These are phyloP conservation scores for Torulaspora franciscae DNA, from an alignment of 805 yeast species.

Conservation along the genomic window DNA sequence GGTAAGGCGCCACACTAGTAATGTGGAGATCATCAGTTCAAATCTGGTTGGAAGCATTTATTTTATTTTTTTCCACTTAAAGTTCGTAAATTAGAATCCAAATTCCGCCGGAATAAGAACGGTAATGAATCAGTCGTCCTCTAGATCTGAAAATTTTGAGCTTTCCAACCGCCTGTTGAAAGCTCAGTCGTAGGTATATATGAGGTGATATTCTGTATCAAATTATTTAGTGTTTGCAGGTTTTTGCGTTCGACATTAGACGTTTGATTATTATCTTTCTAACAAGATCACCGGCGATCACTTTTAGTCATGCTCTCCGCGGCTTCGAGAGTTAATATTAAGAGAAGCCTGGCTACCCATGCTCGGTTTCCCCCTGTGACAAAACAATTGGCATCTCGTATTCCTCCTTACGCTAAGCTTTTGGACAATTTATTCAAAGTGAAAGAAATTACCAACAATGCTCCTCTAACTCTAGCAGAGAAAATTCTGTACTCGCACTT, in stretches of 20 bases:
- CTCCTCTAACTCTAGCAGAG: slow-evolving; percentile 90
- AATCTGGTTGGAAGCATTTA: slow-evolving; percentile 60
- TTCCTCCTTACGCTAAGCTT: slow-evolving; percentile 85
- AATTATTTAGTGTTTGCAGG: background rate
- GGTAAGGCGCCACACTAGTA: slow-evolving; percentile 89
- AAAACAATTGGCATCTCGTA: slow-evolving; percentile 56
- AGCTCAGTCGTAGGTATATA: background rate
- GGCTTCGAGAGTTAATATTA: slow-evolving; percentile 15
- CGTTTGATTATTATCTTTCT: background rate
- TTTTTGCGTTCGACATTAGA: background rate
- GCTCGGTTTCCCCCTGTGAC: slow-evolving; percentile 43
- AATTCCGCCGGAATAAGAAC: slow-evolving; percentile 12
- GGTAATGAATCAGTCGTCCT: background rate
- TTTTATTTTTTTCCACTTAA: background rate
- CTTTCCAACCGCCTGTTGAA: background rate
- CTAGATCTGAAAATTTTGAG: slow-evolving; percentile 2
- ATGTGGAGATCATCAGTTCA: slow-evolving; percentile 79
- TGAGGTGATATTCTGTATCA: background rate
- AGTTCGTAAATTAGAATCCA: background rate
- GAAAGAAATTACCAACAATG: slow-evolving; percentile 55
- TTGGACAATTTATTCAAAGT: slow-evolving; percentile 59
- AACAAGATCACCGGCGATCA: background rate
- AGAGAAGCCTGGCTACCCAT: slow-evolving; percentile 26
- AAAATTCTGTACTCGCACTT: slow-evolving; percentile 91
- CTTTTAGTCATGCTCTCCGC: slow-evolving; percentile 24